phyloP scores from a whole-genome alignment of 2,329 filamentous ascomycete species.

The Xylariaceae sp. region DNA sequence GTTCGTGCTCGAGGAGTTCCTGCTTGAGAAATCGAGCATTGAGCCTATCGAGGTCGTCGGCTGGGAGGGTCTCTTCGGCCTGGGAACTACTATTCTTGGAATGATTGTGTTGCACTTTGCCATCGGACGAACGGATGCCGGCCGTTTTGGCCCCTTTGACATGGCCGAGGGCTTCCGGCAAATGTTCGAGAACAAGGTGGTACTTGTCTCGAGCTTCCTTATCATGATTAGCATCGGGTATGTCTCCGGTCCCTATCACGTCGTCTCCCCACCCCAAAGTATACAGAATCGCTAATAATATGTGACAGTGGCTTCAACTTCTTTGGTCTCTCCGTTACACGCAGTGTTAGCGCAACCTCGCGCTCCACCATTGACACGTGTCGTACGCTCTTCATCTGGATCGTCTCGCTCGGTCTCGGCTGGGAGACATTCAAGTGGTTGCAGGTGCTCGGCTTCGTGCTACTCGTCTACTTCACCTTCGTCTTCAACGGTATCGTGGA shows the following conservation, averaged over 20 bases:
- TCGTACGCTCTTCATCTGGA: constrained; percentile 96
- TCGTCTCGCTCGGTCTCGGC: constrained; percentile 84
- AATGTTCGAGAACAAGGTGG: constrained; percentile 64
- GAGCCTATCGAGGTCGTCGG: constrained; percentile 88
- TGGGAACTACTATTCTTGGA: constrained; percentile 67
- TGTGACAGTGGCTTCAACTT: constrained; percentile 84
- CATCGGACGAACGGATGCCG: constrained; percentile 68
- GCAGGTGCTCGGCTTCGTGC: constrained; percentile 79
- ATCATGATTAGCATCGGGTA: constrained; percentile 99
- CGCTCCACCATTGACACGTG: constrained; percentile 96
- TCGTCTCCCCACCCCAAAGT: no score
- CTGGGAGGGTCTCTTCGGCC: constrained; percentile 94
- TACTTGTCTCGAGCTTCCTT: constrained; percentile 72
- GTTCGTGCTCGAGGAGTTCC: constrained; percentile 92
- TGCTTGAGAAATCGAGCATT: constrained; percentile 60
- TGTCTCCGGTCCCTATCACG: constrained; percentile 31
- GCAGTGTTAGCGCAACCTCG: constrained; percentile 83
- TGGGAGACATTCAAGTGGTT: constrained; percentile 99
- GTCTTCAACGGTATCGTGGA: constrained; percentile 91
- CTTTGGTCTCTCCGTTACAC: constrained; percentile 91
- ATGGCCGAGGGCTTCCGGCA: constrained; percentile 78
- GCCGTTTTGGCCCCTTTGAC: constrained; percentile 82
- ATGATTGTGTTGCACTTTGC: constrained; percentile 77
- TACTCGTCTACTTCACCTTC: constrained; percentile 95
- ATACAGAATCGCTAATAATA: constrained; percentile 18